Conservation (phyloP, 2,329 filamentous ascomycete species). For the Ambrosiella xylebori region DNA sequence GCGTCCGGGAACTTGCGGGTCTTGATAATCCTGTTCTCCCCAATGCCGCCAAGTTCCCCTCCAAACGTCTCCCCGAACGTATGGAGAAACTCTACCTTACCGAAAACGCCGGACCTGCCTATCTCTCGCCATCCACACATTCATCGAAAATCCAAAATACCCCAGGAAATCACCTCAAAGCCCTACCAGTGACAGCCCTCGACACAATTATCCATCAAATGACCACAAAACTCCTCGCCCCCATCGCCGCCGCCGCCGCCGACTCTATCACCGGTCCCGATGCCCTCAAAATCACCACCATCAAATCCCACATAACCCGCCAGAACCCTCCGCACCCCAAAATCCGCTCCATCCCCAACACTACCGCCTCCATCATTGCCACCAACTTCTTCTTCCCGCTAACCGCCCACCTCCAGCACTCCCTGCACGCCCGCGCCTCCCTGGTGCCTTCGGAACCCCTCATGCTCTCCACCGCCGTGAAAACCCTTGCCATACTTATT, state of each 20-base stretch:
- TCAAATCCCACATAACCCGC: conserved; percentile 32
- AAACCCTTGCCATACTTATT: conserved; percentile 68
- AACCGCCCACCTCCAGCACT: conserved; percentile 60
- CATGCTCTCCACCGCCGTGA: conserved; percentile 62
- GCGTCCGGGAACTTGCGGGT: conserved; percentile 71
- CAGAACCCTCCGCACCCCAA: conserved; percentile 33
- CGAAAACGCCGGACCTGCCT: conserved; percentile 8
- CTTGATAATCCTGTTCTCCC: conserved; percentile 42
- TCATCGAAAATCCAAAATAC: conserved; percentile 3
- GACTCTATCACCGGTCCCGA: conserved; percentile 66
- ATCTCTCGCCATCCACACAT: conserved; percentile 10
- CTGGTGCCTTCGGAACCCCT: conserved; percentile 57
- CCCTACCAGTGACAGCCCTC: conserved; percentile 41
- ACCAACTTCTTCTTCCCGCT: conserved; percentile 75
- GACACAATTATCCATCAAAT: conserved; percentile 51
- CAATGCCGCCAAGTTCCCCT: conserved; percentile 48
- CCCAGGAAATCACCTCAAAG: conserved; percentile 26
- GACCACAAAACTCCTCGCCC: conserved; percentile 57
- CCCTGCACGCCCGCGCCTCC: conserved; percentile 25
- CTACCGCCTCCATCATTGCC: conserved; percentile 58
- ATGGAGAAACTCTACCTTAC: conserved; percentile 54
- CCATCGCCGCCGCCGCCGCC: conserved; percentile 65
- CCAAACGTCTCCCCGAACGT: conserved; percentile 56
- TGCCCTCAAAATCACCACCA: conserved; percentile 74
- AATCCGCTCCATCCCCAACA: conserved; percentile 50